These are phyloP conservation scores for Fusarium mundagurra DNA, from an alignment of 2,329 filamentous ascomycete species.

Conservation along the genomic window DNA sequence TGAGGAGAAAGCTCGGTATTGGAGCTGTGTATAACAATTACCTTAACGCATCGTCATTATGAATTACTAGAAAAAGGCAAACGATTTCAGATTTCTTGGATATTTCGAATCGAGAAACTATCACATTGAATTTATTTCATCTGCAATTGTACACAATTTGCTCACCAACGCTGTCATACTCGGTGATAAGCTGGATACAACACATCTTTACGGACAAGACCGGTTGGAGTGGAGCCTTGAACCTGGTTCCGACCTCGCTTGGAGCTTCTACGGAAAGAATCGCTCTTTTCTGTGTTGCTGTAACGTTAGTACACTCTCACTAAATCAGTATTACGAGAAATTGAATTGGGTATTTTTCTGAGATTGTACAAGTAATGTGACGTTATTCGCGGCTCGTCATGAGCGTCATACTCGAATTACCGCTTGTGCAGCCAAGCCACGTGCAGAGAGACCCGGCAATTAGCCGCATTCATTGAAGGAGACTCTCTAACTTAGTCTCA, in stretches of 20 bases:
- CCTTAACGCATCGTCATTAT: slow-evolving; percentile 21
- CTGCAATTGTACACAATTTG: not conserved
- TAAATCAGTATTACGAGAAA: not conserved
- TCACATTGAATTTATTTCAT: not conserved
- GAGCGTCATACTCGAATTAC: slow-evolving; percentile 1
- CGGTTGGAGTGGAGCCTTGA: slow-evolving; percentile 38
- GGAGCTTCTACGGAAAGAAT: slow-evolving; percentile 32
- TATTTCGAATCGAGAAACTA: not conserved
- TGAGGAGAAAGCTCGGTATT: slow-evolving; percentile 6
- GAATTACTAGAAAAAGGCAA: slow-evolving; percentile 7
- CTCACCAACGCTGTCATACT: slow-evolving; percentile 15
- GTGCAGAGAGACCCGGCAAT: slow-evolving; percentile 22
- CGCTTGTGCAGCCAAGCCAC: slow-evolving; percentile 13
- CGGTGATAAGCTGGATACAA: slow-evolving; percentile 27
- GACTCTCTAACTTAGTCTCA: not conserved
- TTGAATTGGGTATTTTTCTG: not conserved
- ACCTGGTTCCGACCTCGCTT: slow-evolving; percentile 34
- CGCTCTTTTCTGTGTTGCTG: slow-evolving; percentile 4
- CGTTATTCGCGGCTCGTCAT: not conserved
- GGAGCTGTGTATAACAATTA: slow-evolving; percentile 40
- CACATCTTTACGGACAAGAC: slow-evolving; percentile 20
- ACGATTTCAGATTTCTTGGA: not conserved
- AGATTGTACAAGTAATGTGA: not conserved
- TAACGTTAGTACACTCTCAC: not conserved
- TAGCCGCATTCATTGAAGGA: slow-evolving; percentile 15